phyloP scores from a whole-genome alignment of 1,139 yeast genomes.

The Scheffersomyces quercinus region DNA sequence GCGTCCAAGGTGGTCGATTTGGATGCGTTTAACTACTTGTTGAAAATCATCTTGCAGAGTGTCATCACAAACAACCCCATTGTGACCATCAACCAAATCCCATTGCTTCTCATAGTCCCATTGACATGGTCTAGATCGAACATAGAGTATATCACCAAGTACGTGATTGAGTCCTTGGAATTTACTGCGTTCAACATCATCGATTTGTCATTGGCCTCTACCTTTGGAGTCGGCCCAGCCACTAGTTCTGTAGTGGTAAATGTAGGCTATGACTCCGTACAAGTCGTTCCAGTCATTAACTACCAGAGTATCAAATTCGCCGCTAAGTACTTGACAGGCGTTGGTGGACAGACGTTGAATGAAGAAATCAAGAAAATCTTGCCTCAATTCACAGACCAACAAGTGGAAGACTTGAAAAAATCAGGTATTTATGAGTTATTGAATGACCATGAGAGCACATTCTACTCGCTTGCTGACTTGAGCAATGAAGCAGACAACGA shows the following conservation, averaged over 20 bases:
- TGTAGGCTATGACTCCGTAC: conserved; percentile 74
- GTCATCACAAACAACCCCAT: conserved; percentile 52
- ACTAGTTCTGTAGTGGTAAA: conserved; percentile 73
- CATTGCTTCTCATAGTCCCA: conserved; percentile 59
- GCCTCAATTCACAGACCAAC: conserved; percentile 58
- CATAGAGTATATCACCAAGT: conserved; percentile 70
- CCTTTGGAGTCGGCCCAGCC: conserved; percentile 71
- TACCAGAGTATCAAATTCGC: conserved; percentile 63
- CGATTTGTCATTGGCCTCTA: conserved; percentile 68
- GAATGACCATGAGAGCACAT: conserved; percentile 55
- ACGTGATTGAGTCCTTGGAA: conserved; percentile 71
- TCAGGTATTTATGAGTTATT: conserved; percentile 80
- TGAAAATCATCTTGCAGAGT: conserved; percentile 62
- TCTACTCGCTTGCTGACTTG: conserved; percentile 56
- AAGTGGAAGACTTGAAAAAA: conserved; percentile 72
- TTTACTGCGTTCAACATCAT: conserved; percentile 72
- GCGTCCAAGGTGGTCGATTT: conserved; percentile 65
- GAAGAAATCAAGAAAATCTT: conserved; percentile 48
- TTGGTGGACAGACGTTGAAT: conserved; percentile 70
- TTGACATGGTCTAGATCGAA: conserved; percentile 68
- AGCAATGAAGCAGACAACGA: conserved; percentile 54
- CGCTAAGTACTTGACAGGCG: conserved; percentile 40
- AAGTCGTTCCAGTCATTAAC: conserved; percentile 76
- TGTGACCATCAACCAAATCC: conserved; percentile 48
- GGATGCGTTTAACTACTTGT: conserved; percentile 68